Percentiles rank a stretch among this genome's conserved stretches.
Evolutionary conservation across 225 moss, liverwort and hornwort genomes (phyloP).

Genomic region (Pseudoscleropodium purum): DNA sequence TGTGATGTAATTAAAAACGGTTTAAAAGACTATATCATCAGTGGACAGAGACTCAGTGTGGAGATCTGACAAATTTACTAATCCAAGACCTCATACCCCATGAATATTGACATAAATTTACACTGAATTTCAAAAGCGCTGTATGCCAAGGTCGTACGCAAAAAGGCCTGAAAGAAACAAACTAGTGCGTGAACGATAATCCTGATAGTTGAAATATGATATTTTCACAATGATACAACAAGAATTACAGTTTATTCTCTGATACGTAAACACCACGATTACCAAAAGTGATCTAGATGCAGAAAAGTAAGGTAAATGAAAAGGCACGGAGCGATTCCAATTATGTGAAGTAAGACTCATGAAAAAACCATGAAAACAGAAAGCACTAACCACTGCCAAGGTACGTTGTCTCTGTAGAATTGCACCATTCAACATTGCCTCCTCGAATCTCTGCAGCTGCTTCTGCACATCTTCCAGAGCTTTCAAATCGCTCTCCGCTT

Average conservation of each 20-base stretch:
- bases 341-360: background rate
- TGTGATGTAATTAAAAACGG: background rate
- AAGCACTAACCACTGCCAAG: constrained; percentile 56
- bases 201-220: background rate
- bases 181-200: background rate
- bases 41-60: background rate
- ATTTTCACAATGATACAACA: background rate
- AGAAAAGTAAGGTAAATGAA: background rate
- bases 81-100: background rate
- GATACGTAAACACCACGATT: background rate
- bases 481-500: constrained; percentile 73
- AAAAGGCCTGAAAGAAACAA: background rate
- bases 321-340: background rate
- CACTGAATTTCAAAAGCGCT: background rate
- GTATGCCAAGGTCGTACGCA: background rate
- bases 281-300: background rate
- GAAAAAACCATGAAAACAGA: background rate
- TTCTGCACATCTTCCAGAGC: constrained; percentile 66
- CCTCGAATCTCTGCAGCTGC: constrained; percentile 65
- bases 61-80: background rate
- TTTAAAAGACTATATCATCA: background rate
- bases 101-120: background rate
- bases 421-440: constrained; percentile 71
- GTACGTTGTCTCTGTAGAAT: constrained; percentile 63
- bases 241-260: background rate